Base-by-base conservation (phyloP, 345 rosid species). In the Theobroma cacao region DNA sequence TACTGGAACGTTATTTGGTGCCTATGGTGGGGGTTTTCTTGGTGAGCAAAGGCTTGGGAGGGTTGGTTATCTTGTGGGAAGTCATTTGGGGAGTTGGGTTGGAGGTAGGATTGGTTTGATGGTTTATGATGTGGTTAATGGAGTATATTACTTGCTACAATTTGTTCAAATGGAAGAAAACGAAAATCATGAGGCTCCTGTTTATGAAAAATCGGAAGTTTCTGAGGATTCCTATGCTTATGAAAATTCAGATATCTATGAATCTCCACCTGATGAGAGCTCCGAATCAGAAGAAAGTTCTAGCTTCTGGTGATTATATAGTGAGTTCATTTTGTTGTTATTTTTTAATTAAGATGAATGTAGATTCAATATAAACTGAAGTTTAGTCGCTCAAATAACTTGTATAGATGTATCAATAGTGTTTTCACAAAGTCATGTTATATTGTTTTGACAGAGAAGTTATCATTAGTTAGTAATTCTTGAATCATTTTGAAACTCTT, bases 21-120 rank as follows among this genome's bases (percentile, higher is more conserved):
- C 99, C n/a, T 94, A 92, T 68, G 79, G 87, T 31, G 98, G 94
- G 73, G 98, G 94, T 59, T 90, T 89, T 33, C 74, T 83, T 0
- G 98, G 99, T 1, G 98, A 96, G 81, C 88, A 89, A 75, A 90
- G 91, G 45, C 86, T 96, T 43, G 99, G 99, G 75, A 88, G 91
- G 70, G 70, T 94, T 0, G 99, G 99, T 34, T 94, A 94, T 82
- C 95, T 94, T 34, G 94, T 89, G 20, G 99, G 99, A 12, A 94
- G 99, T 84, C 92, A 84, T 53, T 59, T 96, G 69, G 99, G 99
- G 66, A 91, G 97, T 91, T 96, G 99, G 98, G 71, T 92, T n/a
- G 99, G 99, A 0, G 99, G 95, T 73, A 86, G 99, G 74, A 85
- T 96, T 9, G 99, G 97, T 17, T 84, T 96, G 12, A 96, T 96